A percentile compares a stretch with the other conserved stretches of the same genome.
These are phyloP conservation scores for Salicornia ramosissima DNA, from an alignment of 148 eudicot genomes.

Conservation along the genomic window DNA sequence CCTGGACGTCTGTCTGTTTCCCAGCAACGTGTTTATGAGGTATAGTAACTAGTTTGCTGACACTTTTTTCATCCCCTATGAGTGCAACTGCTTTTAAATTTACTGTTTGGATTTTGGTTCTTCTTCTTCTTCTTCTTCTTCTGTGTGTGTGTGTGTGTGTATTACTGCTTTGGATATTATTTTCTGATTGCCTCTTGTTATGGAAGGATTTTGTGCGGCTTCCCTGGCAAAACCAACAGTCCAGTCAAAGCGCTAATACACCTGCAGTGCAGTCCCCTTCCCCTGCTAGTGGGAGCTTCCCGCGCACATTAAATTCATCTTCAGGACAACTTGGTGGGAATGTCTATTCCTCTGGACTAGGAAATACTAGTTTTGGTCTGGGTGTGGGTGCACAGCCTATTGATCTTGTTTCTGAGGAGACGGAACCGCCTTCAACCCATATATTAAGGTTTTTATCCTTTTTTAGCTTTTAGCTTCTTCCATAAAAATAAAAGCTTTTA, in stretches of 20 bases:
- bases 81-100: too few species aligned
- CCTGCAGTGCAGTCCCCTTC: conserved; percentile 49
- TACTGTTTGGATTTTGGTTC: too few species aligned
- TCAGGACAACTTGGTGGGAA: conserved; percentile 56
- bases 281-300: conserved; percentile 42
- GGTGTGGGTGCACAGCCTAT: conserved; percentile 48
- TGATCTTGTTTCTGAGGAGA: conserved; percentile 64
- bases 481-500: too few species aligned
- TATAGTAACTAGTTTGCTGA: conserved; percentile 13
- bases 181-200: neutral
- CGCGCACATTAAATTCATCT: conserved; percentile 43
- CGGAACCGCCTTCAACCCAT: conserved; percentile 48
- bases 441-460: conserved; percentile 45
- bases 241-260: conserved; percentile 48
- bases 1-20: conserved; percentile 89
- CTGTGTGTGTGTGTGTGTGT: too few species aligned
- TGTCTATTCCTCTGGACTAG: conserved; percentile 54
- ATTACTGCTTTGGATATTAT: neutral
- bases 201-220: conserved; percentile 84
- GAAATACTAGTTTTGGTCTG: conserved; percentile 47
- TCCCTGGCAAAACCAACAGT: conserved; percentile 79
- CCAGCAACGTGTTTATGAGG: conserved; percentile 98
- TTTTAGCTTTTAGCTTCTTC: conserved; percentile 5
- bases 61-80: neutral
- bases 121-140: too few species aligned